These are phyloP conservation scores for Logfia minima DNA, from an alignment of 129 eudicot genomes.

Conservation along the genomic window DNA sequence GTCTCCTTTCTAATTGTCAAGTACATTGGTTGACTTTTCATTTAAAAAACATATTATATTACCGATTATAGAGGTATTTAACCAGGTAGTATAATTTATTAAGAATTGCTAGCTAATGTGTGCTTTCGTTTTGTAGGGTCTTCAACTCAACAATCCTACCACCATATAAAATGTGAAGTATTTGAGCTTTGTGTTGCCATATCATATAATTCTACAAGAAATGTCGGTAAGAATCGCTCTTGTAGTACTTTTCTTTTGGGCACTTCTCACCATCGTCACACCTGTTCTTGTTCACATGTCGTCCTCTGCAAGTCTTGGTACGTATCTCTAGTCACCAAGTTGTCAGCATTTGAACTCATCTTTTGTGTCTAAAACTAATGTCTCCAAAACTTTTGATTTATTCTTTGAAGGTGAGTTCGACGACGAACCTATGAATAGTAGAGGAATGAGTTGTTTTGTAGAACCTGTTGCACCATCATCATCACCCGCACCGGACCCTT, in stretches of 20 bases:
- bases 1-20: slow-evolving; percentile 15
- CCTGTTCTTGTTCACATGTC: slow-evolving; percentile 61
- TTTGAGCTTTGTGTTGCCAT: slow-evolving; percentile 17
- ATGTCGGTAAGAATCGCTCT: slow-evolving; percentile 54
- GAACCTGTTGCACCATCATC: slow-evolving; percentile 23
- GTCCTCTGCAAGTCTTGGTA: slow-evolving; percentile 45
- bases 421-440: neutral
- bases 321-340: neutral
- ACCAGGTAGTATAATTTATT: slow-evolving; percentile 16
- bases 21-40: slow-evolving; percentile 19
- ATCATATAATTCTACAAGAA: slow-evolving; percentile 15
- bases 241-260: slow-evolving; percentile 70
- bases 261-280: slow-evolving; percentile 60
- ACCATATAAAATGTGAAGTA: slow-evolving; percentile 12
- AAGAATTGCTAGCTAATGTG: slow-evolving; percentile 42
- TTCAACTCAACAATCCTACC: slow-evolving; percentile 29
- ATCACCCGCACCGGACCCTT: slow-evolving; percentile 27
- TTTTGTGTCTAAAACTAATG: neutral
- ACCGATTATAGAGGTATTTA: slow-evolving; percentile 32
- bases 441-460: slow-evolving; percentile 30
- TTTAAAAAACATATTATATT: slow-evolving; percentile 14
- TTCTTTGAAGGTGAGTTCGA: slow-evolving; percentile 36
- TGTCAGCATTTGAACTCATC: neutral
- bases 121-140: slow-evolving; percentile 23
- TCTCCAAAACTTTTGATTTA: neutral